Evolutionary conservation across 2,329 filamentous ascomycete genomes (phyloP).

Genomic region (Beauveria rudraprayagi): DNA sequence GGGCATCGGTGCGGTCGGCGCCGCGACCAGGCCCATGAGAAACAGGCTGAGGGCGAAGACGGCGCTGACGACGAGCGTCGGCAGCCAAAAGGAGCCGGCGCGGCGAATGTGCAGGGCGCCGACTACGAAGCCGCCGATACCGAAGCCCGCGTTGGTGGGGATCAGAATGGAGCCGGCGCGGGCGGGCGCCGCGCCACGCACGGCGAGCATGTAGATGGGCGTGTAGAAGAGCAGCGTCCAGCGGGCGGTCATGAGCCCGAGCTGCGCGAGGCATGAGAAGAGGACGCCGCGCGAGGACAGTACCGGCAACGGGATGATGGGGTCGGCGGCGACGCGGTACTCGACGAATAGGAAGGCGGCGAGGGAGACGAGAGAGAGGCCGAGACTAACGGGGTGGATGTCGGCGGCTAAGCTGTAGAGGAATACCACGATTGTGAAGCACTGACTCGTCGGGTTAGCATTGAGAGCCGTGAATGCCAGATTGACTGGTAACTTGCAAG

Average conservation of each 20-base stretch:
- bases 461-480: background rate
- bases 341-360: constrained; percentile 56
- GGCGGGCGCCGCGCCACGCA: constrained; percentile 61
- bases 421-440: constrained; percentile 58
- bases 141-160: constrained; percentile 76
- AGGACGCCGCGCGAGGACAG: constrained; percentile 63
- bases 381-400: constrained; percentile 51
- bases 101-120: constrained; percentile 71
- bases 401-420: constrained; percentile 61
- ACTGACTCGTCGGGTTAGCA: constrained; percentile 32
- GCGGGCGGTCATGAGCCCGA: constrained; percentile 72
- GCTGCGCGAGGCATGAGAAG: constrained; percentile 64
- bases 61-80: constrained; percentile 50
- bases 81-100: constrained; percentile 62
- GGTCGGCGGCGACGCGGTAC: constrained; percentile 53
- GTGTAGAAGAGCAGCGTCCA: constrained; percentile 78
- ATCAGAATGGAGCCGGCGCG: constrained; percentile 68
- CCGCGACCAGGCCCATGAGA: constrained; percentile 46
- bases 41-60: constrained; percentile 56
- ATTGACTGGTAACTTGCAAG: constrained; percentile 41
- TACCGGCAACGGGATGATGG: constrained; percentile 66
- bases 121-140: constrained; percentile 61
- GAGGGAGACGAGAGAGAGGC: constrained; percentile 46
- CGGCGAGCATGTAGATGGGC: constrained; percentile 70
- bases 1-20: constrained; percentile 38